Evolutionary conservation across 2,329 filamentous ascomycete species (phyloP).

Genomic region (Ascochyta fabae): DNA sequence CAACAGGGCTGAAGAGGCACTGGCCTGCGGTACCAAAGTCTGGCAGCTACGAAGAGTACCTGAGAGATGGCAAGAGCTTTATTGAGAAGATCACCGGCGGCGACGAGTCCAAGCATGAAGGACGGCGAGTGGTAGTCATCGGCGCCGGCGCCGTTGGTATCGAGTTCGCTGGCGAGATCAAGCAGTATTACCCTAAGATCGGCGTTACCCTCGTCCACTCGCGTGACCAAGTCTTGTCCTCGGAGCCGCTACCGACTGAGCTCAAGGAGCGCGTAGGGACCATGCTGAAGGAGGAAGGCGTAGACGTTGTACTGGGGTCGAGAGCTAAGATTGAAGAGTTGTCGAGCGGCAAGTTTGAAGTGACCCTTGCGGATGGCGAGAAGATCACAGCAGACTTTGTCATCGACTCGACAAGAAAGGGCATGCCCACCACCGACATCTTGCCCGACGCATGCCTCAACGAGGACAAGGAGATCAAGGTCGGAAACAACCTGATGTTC

Average conservation of each 20-base stretch:
- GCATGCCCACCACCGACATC: constrained; percentile 67
- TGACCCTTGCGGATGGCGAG: constrained; percentile 54
- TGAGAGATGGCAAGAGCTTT: constrained; percentile 67
- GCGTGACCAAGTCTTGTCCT: constrained; percentile 71
- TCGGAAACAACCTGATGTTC: constrained; percentile 64
- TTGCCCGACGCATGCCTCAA: constrained; percentile 66
- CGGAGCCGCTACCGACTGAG: constrained; percentile 73
- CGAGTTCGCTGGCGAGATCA: constrained; percentile 82
- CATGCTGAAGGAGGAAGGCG: constrained; percentile 66
- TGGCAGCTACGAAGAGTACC: constrained; percentile 65
- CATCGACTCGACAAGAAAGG: constrained; percentile 72
- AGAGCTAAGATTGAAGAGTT: constrained; percentile 58
- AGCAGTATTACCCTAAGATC: constrained; percentile 67
- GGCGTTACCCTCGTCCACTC: constrained; percentile 79
- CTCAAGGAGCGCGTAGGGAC: constrained; percentile 68
- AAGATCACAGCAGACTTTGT: constrained; percentile 67
- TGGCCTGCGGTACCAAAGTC: constrained; percentile 78
- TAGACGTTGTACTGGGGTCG: constrained; percentile 69
- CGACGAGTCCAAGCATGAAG: constrained; percentile 32
- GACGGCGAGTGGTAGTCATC: constrained; percentile 69
- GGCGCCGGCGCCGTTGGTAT: constrained; percentile 81
- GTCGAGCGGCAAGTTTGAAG: constrained; percentile 45
- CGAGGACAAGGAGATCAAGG: constrained; percentile 69
- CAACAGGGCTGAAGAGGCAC: constrained; percentile 71
- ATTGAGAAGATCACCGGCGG: constrained; percentile 55